These are phyloP conservation scores for Alternaria triticina DNA, from an alignment of 2,329 filamentous ascomycete species.

Conservation along the genomic window DNA sequence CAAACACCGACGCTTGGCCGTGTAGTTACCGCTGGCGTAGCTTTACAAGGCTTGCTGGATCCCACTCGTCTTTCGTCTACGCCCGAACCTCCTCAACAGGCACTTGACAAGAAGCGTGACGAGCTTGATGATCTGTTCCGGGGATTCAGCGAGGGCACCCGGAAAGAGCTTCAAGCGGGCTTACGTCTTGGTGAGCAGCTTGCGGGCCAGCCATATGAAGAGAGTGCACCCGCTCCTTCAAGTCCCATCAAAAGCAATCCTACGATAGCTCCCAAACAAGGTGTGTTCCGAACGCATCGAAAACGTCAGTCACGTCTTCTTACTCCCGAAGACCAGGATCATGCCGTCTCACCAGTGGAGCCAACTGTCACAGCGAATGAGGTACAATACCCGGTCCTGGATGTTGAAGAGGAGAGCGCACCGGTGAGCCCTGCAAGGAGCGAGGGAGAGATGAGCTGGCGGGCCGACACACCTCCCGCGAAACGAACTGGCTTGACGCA, in stretches of 20 bases:
- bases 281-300: slow-evolving; percentile 30
- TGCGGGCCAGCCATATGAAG: slow-evolving; percentile 26
- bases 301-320: slow-evolving; percentile 40
- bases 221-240: slow-evolving; percentile 21
- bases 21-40: slow-evolving; percentile 48
- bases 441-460: slow-evolving; percentile 45
- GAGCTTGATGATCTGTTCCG: slow-evolving; percentile 47
- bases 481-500: neutral
- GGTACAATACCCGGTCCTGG: slow-evolving; percentile 37
- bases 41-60: slow-evolving; percentile 47
- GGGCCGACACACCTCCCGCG: slow-evolving; percentile 29
- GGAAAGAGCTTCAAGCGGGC: slow-evolving; percentile 47
- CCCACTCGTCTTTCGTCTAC: slow-evolving; percentile 37
- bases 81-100: slow-evolving; percentile 31
- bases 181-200: slow-evolving; percentile 49
- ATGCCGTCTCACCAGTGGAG: slow-evolving; percentile 19
- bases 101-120: slow-evolving; percentile 28
- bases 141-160: slow-evolving; percentile 49
- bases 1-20: slow-evolving; percentile 43
- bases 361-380: slow-evolving; percentile 15
- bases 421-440: slow-evolving; percentile 41
- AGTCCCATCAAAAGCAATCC: slow-evolving; percentile 24
- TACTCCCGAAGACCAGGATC: slow-evolving; percentile 44
- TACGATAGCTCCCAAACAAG: slow-evolving; percentile 17
- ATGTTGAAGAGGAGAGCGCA: slow-evolving; percentile 20